These are phyloP conservation scores for Nissolia schottii DNA, from an alignment of 306 rosid genomes.

Conservation along the genomic window DNA sequence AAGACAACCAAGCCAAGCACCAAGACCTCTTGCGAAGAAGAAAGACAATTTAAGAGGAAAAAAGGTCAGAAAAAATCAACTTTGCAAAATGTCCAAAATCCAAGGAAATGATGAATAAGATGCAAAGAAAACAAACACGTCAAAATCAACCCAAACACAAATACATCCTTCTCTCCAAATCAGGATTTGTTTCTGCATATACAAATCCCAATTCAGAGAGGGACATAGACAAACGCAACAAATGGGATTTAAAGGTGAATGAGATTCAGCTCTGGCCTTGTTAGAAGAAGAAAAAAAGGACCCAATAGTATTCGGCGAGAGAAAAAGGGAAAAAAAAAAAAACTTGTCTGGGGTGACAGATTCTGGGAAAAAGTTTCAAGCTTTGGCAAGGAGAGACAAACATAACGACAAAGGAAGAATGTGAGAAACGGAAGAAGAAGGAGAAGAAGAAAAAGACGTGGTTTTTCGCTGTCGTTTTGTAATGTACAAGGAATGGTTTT, in stretches of 20 bases:
- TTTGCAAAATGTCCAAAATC: conserved; percentile 7
- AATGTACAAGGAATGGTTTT: conserved; percentile 25
- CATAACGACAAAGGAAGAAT: conserved; percentile 19
- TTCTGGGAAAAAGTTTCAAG: conserved; percentile 24
- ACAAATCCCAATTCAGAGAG: conserved; percentile 45
- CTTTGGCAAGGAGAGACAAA: conserved; percentile 28
- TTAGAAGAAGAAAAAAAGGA: neutral
- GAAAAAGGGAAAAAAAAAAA: neutral
- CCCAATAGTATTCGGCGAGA: conserved; percentile 4
- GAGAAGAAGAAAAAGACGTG: conserved; percentile 16
- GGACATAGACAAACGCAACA: conserved; percentile 24
- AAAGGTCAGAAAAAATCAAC: conserved; percentile 14
- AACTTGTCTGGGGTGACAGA: conserved; percentile 47
- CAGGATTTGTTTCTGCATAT: conserved; percentile 32
- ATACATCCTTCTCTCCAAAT: conserved; percentile 34
- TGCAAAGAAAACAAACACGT: conserved; percentile 1
- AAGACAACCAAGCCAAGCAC: conserved; percentile 24
- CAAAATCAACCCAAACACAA: too few relatives aligned
- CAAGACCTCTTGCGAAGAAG: conserved; percentile 9
- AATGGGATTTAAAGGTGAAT: conserved; percentile 26
- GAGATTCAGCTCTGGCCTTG: neutral
- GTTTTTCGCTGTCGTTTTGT: conserved; percentile 28
- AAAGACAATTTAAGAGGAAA: neutral
- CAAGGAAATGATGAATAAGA: neutral
- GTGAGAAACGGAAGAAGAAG: conserved; percentile 26